phyloP scores from a whole-genome alignment of 441 rosid species.

The California macrophylla region DNA sequence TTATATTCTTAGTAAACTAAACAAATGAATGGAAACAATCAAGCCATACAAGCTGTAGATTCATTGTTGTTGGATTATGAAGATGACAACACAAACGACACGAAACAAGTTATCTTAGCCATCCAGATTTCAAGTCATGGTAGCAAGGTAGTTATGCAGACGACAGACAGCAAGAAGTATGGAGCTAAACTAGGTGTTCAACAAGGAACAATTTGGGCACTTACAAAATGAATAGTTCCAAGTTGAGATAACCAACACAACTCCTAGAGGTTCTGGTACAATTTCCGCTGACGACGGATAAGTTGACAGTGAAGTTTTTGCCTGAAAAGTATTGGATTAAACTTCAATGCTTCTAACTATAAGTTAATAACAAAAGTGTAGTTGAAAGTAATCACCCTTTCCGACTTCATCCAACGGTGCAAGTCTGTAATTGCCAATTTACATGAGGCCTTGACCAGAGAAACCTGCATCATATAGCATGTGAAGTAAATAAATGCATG shows the following conservation, averaged over 20 bases:
- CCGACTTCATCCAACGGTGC: slow-evolving; percentile 65
- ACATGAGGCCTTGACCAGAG: slow-evolving; percentile 37
- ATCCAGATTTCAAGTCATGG: no score
- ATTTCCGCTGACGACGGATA: slow-evolving; percentile 81
- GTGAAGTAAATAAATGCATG: neutral
- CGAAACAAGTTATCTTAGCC: no score
- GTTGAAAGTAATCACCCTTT: slow-evolving; percentile 35
- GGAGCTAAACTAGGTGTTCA: neutral
- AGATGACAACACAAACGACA: no score
- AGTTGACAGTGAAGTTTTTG: slow-evolving; percentile 48
- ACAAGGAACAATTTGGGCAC: neutral
- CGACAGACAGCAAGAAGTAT: no score
- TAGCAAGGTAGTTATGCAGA: no score
- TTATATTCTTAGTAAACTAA: neutral
- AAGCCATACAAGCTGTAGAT: no score
- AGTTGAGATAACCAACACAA: slow-evolving; percentile 64
- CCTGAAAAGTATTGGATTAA: slow-evolving; percentile 33
- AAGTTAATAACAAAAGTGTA: neutral
- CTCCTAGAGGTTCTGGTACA: slow-evolving; percentile 71
- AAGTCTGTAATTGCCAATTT: slow-evolving; percentile 47
- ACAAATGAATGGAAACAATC: neutral
- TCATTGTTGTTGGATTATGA: no score
- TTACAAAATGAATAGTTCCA: slow-evolving; percentile 77
- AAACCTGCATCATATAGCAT: slow-evolving; percentile 34
- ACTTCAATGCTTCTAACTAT: neutral